phyloP scores from a whole-genome alignment of 1,284 basidiomycete genomes.

The Leccinum pachyderme region DNA sequence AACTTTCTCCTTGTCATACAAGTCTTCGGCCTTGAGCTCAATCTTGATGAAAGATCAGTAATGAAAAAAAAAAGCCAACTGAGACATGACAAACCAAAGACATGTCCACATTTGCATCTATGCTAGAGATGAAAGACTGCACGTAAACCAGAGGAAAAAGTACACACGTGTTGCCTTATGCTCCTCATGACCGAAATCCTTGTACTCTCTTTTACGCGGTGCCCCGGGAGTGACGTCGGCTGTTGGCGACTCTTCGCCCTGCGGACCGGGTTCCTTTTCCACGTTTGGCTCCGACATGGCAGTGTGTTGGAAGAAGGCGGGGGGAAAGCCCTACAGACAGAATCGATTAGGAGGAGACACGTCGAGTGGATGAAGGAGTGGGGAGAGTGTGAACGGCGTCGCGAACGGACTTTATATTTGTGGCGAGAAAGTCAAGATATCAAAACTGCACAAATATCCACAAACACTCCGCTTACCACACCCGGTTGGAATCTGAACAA shows the following conservation, averaged over 20 bases:
- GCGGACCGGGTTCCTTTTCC: conserved; percentile 64
- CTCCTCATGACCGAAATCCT: conserved; percentile 83
- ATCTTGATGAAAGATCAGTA: conserved; percentile 47
- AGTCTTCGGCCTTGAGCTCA: conserved; percentile 89
- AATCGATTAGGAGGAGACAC: conserved; percentile 22
- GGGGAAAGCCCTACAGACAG: conserved; percentile 27
- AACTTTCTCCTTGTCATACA: conserved; percentile 99
- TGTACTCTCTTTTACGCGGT: conserved; percentile 87
- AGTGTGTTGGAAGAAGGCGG: background rate
- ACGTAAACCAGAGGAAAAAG: conserved; percentile 7
- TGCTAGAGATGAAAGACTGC: background rate
- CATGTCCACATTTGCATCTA: conserved; percentile 88
- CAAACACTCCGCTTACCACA: conserved; percentile 29
- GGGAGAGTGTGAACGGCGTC: conserved; percentile 29
- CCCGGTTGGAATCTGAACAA: conserved; percentile 25
- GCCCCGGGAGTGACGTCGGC: conserved; percentile 26
- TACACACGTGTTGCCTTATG: conserved; percentile 70
- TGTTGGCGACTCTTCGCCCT: conserved; percentile 40
- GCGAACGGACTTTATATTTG: conserved; percentile 37
- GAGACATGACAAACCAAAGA: conserved; percentile 48
- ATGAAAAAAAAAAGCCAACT: background rate
- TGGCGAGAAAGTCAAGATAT: conserved; percentile 28
- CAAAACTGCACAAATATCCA: conserved; percentile 24
- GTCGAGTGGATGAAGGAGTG: conserved; percentile 29
- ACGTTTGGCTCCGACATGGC: conserved; percentile 45